Evolutionary conservation across 805 yeast species (phyloP).

Genomic region (Cyberlindnera lachancei): DNA sequence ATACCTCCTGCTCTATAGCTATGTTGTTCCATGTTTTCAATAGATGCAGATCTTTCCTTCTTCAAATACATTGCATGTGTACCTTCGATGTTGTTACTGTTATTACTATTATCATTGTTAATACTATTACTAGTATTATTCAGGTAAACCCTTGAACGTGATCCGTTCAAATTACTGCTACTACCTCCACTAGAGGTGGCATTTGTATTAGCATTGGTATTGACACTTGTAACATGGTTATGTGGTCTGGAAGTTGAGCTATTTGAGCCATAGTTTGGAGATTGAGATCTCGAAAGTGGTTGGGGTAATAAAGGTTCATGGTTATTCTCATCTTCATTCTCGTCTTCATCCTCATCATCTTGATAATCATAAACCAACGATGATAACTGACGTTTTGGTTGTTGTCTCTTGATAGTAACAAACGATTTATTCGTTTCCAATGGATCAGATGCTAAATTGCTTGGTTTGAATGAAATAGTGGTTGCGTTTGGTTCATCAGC

Average conservation of each 20-base stretch:
- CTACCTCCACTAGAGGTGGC: not conserved
- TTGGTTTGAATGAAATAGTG: slow-evolving; percentile 24
- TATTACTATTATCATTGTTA: not conserved
- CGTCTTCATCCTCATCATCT: slow-evolving; percentile 13
- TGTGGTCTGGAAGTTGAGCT: slow-evolving; percentile 15
- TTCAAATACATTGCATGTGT: not conserved
- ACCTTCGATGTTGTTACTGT: not conserved
- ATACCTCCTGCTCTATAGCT: slow-evolving; percentile 36
- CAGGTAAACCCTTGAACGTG: too few species aligned
- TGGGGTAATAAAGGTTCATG: slow-evolving; percentile 2
- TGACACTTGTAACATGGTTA: slow-evolving; percentile 14
- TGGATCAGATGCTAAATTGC: slow-evolving; percentile 64
- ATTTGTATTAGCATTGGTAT: not conserved
- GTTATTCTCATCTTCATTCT: slow-evolving; percentile 2
- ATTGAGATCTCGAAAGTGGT: slow-evolving; percentile 9
- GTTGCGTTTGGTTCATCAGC: slow-evolving; percentile 1
- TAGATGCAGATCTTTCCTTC: slow-evolving; percentile 1
- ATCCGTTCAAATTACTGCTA: too few species aligned
- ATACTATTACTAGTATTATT: not conserved
- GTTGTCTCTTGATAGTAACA: slow-evolving; percentile 61
- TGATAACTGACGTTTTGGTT: slow-evolving; percentile 5
- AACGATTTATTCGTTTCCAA: slow-evolving; percentile 54
- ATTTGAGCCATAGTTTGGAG: slow-evolving; percentile 20
- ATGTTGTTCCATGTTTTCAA: slow-evolving; percentile 13
- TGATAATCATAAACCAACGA: slow-evolving; percentile 13